These are phyloP conservation scores for Penicillium brevicompactum DNA, from an alignment of 2,329 filamentous ascomycete genomes.

Conservation along the genomic window DNA sequence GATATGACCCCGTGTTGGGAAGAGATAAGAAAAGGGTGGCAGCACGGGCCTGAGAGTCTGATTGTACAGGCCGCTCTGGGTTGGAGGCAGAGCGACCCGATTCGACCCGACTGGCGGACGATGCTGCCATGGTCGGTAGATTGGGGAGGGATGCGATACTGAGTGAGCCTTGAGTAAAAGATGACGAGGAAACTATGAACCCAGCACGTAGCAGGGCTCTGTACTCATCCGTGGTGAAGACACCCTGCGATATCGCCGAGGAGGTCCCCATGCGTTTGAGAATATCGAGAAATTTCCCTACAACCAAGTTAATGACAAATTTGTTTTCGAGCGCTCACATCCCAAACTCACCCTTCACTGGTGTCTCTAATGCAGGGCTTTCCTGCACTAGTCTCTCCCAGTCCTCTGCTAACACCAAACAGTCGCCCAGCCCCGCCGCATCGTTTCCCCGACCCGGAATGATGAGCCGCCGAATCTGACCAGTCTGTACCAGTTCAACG, in stretches of 20 bases:
- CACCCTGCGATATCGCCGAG: constrained; percentile 47
- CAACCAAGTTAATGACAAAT: neutral
- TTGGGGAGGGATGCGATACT: constrained; percentile 45
- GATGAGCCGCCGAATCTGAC: constrained; percentile 56
- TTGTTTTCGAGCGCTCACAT: neutral
- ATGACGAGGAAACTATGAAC: constrained; percentile 56
- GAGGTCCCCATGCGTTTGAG: constrained; percentile 51
- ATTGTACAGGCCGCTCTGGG: constrained; percentile 19
- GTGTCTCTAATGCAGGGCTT: constrained; percentile 36
- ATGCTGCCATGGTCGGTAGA: constrained; percentile 24
- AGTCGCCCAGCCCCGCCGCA: constrained; percentile 59
- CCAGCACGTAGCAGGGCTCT: constrained; percentile 54
- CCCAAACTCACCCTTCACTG: constrained; percentile 35
- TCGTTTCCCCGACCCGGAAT: constrained; percentile 61
- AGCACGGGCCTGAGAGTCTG: constrained; percentile 26
- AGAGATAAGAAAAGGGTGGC: constrained; percentile 56
- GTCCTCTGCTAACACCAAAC: constrained; percentile 56
- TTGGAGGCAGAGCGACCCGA: constrained; percentile 9
- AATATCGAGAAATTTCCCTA: constrained; percentile 54
- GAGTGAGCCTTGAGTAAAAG: constrained; percentile 40
- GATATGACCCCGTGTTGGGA: constrained; percentile 62
- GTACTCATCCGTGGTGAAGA: constrained; percentile 52
- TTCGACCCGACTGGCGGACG: constrained; percentile 31
- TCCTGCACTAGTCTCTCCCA: constrained; percentile 51
- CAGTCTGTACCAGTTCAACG: constrained; percentile 53